These are phyloP conservation scores for Fusarium bulbicola DNA, from an alignment of 2,329 filamentous ascomycete genomes.

Conservation along the genomic window DNA sequence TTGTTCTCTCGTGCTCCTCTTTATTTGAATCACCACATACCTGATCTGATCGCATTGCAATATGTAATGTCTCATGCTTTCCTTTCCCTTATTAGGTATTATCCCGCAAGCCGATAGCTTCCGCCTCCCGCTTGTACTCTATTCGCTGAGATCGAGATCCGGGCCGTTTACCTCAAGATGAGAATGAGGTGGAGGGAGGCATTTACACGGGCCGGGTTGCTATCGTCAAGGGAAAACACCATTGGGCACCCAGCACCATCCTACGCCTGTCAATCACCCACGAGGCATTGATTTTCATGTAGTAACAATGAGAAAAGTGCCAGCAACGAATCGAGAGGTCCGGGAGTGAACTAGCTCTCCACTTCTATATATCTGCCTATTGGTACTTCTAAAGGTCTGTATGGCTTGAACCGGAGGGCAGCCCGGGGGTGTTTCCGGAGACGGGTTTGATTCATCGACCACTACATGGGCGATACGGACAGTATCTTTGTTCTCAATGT, in stretches of 20 bases:
- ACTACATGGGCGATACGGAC: slow-evolving; percentile 2
- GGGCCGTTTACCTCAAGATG: slow-evolving; percentile 27
- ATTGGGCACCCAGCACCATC: slow-evolving; percentile 14
- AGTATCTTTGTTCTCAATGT: background rate
- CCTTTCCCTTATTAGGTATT: slow-evolving; percentile 11
- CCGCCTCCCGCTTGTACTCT: slow-evolving; percentile 15
- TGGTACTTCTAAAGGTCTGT: slow-evolving; percentile 12
- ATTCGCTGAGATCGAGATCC: slow-evolving; percentile 27
- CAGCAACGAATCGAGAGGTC: slow-evolving; percentile 11
- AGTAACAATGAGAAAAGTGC: slow-evolving; percentile 1
- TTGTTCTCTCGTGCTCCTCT: background rate
- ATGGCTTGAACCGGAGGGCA: slow-evolving; percentile 25
- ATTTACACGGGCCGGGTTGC: slow-evolving; percentile 10
- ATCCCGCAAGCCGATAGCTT: slow-evolving; percentile 32
- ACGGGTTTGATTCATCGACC: slow-evolving; percentile 27
- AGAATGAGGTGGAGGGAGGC: slow-evolving; percentile 20
- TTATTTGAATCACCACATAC: background rate
- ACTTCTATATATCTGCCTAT: slow-evolving; percentile 19
- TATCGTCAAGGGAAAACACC: slow-evolving; percentile 1
- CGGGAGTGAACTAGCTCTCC: slow-evolving; percentile 14
- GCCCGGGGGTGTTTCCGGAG: slow-evolving; percentile 35
- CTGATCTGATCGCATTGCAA: background rate
- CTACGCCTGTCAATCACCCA: slow-evolving; percentile 27
- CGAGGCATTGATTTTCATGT: slow-evolving; percentile 18
- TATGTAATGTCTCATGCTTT: slow-evolving; percentile 1